Evolutionary conservation across 2,329 filamentous ascomycete species (phyloP).

Genomic region (Fusarium caatingaense): DNA sequence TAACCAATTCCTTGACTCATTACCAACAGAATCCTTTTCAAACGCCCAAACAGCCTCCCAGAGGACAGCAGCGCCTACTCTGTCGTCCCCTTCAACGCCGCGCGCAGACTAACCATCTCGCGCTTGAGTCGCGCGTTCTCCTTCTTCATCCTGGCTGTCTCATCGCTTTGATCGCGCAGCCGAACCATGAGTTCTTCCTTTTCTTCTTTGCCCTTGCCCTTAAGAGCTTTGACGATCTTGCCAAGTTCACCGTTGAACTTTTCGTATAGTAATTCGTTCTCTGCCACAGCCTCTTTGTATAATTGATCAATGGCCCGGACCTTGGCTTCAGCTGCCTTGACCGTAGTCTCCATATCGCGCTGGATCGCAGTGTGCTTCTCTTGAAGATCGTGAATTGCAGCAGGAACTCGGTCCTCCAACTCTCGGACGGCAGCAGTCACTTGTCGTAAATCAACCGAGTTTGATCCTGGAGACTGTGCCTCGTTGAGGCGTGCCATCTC

Average conservation of each 20-base stretch:
- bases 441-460: constrained; percentile 59
- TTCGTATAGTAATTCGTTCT: constrained; percentile 93
- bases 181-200: constrained; percentile 80
- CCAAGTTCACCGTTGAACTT: constrained; percentile 91
- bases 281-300: constrained; percentile 86
- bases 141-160: constrained; percentile 80
- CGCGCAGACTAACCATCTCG: constrained; percentile 78
- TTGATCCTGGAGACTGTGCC: constrained; percentile 45
- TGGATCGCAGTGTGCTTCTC: constrained; percentile 73
- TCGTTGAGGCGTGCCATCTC: constrained; percentile 75
- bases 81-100: constrained; percentile 61
- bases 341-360: constrained; percentile 75
- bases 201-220: constrained; percentile 77
- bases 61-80: constrained; percentile 48
- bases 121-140: constrained; percentile 87
- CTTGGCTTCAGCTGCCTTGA: constrained; percentile 81
- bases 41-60: constrained; percentile 37
- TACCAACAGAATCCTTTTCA: constrained; percentile 30
- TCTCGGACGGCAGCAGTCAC: constrained; percentile 69
- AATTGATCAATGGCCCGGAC: constrained; percentile 86
- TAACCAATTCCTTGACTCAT: constrained; percentile 31
- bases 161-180: constrained; percentile 80
- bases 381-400: constrained; percentile 67
- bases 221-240: constrained; percentile 81
- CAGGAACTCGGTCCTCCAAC: constrained; percentile 75